Conservation (phyloP, 345 rosid genomes). For the Luvunga scandens region DNA sequence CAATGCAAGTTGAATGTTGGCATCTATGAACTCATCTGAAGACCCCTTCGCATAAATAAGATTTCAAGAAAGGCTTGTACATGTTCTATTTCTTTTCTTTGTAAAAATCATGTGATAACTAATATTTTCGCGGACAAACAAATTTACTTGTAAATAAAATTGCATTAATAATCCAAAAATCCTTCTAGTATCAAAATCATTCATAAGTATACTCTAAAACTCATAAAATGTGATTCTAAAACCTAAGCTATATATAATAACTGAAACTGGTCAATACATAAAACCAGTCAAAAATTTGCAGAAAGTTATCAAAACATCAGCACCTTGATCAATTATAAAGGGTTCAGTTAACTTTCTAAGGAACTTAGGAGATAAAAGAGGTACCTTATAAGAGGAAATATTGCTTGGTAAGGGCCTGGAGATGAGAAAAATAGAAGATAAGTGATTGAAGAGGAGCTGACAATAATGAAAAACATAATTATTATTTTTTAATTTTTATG, state of each 20-base stretch:
- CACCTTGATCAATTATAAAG: neutral
- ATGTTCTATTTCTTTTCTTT: conserved; percentile 1
- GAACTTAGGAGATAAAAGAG: conserved; percentile 7
- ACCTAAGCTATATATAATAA: neutral
- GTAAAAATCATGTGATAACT: neutral
- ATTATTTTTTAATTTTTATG: neutral
- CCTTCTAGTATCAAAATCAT: neutral
- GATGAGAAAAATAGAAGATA: conserved; percentile 14
- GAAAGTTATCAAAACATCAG: neutral
- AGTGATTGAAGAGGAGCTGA: neutral
- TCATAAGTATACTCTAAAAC: neutral
- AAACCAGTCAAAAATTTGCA: neutral
- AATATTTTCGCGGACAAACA: neutral
- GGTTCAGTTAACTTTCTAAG: conserved; percentile 2
- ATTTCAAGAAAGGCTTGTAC: conserved; percentile 30
- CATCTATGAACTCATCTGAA: conserved; percentile 93
- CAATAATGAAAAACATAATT: neutral
- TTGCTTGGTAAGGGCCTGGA: conserved; percentile 83
- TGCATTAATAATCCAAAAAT: neutral
- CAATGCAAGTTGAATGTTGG: conserved; percentile 87
- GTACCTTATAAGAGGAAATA: conserved; percentile 90
- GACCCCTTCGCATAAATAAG: conserved; percentile 75
- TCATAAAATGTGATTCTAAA: neutral
- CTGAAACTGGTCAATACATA: neutral
- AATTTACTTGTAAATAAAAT: neutral